These are phyloP conservation scores for Aureobasidium sp. DNA, from an alignment of 2,329 filamentous ascomycete species.

Conservation along the genomic window DNA sequence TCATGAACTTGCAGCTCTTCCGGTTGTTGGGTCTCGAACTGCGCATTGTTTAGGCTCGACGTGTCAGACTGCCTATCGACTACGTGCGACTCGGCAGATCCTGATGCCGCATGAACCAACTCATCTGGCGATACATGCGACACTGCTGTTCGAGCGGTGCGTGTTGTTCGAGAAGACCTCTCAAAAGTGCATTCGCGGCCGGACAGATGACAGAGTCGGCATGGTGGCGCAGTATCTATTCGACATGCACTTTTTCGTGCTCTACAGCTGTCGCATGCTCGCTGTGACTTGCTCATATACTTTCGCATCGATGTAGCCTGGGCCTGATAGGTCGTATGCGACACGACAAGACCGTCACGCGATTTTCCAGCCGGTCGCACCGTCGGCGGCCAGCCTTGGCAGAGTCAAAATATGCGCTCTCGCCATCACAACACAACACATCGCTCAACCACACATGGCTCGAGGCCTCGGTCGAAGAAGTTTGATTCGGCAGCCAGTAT, in stretches of 20 bases:
- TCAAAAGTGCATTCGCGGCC: not conserved
- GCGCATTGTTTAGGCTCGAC: not conserved
- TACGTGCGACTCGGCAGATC: not conserved
- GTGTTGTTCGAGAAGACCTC: not conserved
- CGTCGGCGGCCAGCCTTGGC: not conserved
- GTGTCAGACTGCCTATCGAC: not conserved
- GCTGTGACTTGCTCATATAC: not conserved
- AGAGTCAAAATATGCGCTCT: not conserved
- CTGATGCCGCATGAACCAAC: not conserved
- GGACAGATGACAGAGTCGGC: not conserved
- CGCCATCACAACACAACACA: no score
- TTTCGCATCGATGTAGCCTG: not conserved
- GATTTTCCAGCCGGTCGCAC: not conserved
- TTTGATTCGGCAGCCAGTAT: no score
- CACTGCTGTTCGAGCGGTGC: not conserved
- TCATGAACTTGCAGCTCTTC: not conserved
- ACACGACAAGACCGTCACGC: not conserved
- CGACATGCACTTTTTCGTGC: not conserved
- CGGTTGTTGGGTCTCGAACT: not conserved
- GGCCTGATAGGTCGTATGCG: not conserved
- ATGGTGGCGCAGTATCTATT: not conserved
- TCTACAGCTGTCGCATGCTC: conserved; percentile 2
- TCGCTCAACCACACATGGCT: no score
- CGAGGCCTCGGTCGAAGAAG: no score
- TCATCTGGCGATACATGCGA: not conserved